Conservation (phyloP, 1,284 basidiomycete genomes). For the Mycena citricolor region DNA sequence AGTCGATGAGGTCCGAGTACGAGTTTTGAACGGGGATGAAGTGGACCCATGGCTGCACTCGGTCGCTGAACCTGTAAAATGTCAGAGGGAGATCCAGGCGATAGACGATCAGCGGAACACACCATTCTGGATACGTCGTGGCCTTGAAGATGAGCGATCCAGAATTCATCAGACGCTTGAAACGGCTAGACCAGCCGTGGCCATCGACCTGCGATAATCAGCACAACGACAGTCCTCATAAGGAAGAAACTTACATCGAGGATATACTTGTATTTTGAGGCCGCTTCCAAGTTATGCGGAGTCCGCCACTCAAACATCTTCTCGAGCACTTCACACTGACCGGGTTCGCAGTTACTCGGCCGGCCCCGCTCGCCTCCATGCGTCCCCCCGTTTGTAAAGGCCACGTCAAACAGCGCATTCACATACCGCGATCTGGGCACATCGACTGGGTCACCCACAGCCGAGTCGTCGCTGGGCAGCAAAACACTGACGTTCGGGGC, state of each 20-base stretch:
- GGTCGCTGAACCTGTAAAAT: conserved; percentile 35
- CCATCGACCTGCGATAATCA: conserved; percentile 63
- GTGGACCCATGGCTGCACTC: conserved; percentile 57
- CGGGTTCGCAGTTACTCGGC: conserved; percentile 45
- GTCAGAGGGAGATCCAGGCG: conserved; percentile 20
- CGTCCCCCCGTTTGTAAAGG: too few relatives aligned
- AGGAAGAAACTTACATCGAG: conserved; percentile 47
- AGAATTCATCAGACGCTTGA: conserved; percentile 62
- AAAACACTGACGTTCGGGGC: conserved; percentile 26
- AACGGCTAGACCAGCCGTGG: conserved; percentile 70
- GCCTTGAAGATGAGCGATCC: conserved; percentile 65
- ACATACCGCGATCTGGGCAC: conserved; percentile 31
- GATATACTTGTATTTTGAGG: conserved; percentile 59
- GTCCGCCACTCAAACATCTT: conserved; percentile 43
- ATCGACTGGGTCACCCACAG: background rate
- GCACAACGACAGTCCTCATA: conserved; percentile 2
- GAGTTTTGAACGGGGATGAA: conserved; percentile 59
- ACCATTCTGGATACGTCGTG: conserved; percentile 69
- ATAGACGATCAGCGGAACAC: conserved; percentile 22
- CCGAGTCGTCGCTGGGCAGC: background rate
- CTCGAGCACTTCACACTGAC: conserved; percentile 43
- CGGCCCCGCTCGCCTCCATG: too few relatives aligned
- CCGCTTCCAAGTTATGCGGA: conserved; percentile 37
- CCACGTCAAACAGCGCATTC: conserved; percentile 49
- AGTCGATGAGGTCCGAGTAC: conserved; percentile 56